A percentile compares a stretch with the other conserved stretches of the same genome.
Conservation (phyloP, 148 eudicot species). For the Rhododendron henanense region DNA sequence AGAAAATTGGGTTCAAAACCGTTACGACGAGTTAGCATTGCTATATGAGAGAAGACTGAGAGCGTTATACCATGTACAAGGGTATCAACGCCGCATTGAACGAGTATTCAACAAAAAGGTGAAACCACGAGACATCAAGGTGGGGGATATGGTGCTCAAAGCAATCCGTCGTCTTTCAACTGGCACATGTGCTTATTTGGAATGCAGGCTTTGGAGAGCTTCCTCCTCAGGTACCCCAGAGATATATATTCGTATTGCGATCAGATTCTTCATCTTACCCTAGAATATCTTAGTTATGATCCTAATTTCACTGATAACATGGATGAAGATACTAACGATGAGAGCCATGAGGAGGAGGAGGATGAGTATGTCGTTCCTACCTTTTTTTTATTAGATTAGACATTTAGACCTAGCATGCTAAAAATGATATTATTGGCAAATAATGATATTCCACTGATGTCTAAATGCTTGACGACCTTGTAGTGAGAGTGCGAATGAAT, state of each 20-base stretch:
- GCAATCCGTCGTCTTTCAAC: neutral
- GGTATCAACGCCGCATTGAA: no score
- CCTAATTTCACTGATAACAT: constrained; percentile 96
- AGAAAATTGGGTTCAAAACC: no score
- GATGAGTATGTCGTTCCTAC: constrained; percentile 66
- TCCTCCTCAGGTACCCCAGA: constrained; percentile 89
- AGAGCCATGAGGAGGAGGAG: constrained; percentile 73
- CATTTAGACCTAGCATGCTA: neutral
- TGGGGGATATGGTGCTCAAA: no score
- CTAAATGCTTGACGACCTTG: constrained; percentile 23
- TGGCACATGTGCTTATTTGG: constrained; percentile 11
- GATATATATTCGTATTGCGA: constrained; percentile 76
- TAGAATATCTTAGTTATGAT: constrained; percentile 93
- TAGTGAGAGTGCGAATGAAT: constrained; percentile 94
- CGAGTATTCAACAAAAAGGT: no score
- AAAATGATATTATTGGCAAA: neutral
- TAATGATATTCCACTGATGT: neutral
- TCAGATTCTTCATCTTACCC: constrained; percentile 68
- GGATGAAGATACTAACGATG: constrained; percentile 94
- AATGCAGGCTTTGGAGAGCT: constrained; percentile 89
- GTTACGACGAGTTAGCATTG: no score
- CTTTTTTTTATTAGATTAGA: neutral
- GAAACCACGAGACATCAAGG: no score
- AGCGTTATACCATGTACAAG: no score
- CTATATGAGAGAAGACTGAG: no score